Evolutionary conservation across 345 rosid genomes (phyloP).

Genomic region (Clarkia xantiana): DNA sequence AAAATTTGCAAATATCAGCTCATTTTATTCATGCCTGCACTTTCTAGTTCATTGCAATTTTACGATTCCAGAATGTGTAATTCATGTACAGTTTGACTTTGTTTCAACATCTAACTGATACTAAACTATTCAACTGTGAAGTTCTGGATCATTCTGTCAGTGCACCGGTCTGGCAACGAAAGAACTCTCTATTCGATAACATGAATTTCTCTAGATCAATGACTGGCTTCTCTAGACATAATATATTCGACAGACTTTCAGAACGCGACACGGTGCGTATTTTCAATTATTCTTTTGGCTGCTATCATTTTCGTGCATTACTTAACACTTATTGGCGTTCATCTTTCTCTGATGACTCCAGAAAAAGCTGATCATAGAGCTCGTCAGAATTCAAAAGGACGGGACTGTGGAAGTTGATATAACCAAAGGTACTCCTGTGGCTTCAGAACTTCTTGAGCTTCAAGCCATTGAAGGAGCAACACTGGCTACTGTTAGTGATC

Average conservation of each 20-base stretch:
- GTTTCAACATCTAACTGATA: neutral
- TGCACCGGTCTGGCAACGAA: conserved; percentile 27
- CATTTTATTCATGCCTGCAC: neutral
- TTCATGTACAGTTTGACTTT: neutral
- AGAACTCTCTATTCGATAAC: conserved; percentile 28
- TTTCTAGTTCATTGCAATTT: neutral
- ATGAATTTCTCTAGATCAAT: conserved; percentile 45
- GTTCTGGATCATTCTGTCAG: conserved; percentile 53
- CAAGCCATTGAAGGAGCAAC: conserved; percentile 31
- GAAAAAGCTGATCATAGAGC: conserved; percentile 73
- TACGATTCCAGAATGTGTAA: neutral
- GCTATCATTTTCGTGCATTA: conserved; percentile 3
- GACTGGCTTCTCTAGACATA: conserved; percentile 43
- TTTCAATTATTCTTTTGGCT: conserved; percentile 8
- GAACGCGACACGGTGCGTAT: conserved; percentile 69
- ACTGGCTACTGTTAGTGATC: conserved; percentile 26
- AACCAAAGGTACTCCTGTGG: conserved; percentile 43
- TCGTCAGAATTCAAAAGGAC: conserved; percentile 79
- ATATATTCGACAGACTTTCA: conserved; percentile 55
- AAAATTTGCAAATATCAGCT: too few species aligned
- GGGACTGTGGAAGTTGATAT: conserved; percentile 93
- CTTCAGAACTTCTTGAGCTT: conserved; percentile 71
- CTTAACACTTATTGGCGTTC: conserved; percentile 2
- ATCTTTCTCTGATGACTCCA: conserved; percentile 17
- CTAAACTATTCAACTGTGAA: conserved; percentile 10